These are phyloP conservation scores for Elaeagnus macrophylla DNA, from an alignment of 306 rosid species.

Conservation along the genomic window DNA sequence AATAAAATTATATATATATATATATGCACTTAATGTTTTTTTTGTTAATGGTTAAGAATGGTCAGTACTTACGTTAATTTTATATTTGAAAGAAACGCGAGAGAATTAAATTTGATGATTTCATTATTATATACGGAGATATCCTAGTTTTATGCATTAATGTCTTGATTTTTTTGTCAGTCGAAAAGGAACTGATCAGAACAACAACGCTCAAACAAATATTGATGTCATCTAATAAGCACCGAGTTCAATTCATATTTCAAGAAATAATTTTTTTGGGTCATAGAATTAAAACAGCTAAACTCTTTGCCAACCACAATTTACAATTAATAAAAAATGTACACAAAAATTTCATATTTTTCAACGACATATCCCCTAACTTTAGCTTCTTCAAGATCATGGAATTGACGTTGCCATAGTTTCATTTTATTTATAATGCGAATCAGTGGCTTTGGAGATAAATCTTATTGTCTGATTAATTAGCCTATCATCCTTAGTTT, in stretches of 20 bases:
- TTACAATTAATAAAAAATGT: not conserved
- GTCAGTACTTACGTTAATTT: no score
- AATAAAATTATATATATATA: not conserved
- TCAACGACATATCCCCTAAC: constrained; percentile 29
- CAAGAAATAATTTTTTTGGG: not conserved
- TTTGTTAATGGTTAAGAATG: no score
- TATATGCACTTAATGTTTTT: no score
- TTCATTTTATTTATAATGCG: not conserved
- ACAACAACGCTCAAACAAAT: not conserved
- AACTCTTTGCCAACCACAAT: constrained; percentile 5
- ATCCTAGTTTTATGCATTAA: no score
- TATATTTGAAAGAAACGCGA: no score
- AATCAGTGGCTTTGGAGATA: constrained; percentile 16
- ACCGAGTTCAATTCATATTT: no score
- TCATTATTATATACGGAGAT: no score
- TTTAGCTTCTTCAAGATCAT: constrained; percentile 29
- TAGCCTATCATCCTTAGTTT: constrained; percentile 23
- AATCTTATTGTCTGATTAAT: constrained; percentile 15
- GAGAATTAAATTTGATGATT: no score
- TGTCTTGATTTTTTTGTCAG: no score
- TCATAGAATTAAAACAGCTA: no score
- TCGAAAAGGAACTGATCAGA: no score
- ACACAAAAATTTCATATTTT: constrained; percentile 5
- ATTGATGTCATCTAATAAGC: not conserved
- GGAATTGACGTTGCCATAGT: constrained; percentile 22